phyloP scores from a whole-genome alignment of 768 basidiomycete genomes.

The Leccinum boreale region DNA sequence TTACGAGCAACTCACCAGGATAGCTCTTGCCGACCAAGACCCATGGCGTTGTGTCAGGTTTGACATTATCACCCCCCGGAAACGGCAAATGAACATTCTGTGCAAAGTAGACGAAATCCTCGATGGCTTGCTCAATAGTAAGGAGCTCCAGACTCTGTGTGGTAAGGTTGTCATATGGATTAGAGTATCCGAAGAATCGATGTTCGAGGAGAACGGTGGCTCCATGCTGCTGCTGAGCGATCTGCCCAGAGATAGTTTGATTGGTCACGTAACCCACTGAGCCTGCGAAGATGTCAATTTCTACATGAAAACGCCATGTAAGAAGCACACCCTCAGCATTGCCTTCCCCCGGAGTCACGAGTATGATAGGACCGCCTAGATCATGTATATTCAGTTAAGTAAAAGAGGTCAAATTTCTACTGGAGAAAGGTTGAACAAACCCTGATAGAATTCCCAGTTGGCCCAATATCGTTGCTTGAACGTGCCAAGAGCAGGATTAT shows the following conservation, averaged over 20 bases:
- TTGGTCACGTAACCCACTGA: constrained; percentile 59
- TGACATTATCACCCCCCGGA: constrained; percentile 60
- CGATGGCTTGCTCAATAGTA: constrained; percentile 72
- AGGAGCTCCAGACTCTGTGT: constrained; percentile 55
- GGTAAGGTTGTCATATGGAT: constrained; percentile 61
- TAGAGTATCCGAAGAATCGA: constrained; percentile 72
- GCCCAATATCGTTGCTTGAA: constrained; percentile 76
- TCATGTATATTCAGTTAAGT: background rate
- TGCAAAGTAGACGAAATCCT: constrained; percentile 70
- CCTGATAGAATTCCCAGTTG: constrained; percentile 65
- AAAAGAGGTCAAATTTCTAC: background rate
- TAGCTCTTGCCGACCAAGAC: constrained; percentile 42
- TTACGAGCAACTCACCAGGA: constrained; percentile 19
- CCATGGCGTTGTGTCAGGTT: constrained; percentile 50
- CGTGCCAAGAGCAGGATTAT: constrained; percentile 58
- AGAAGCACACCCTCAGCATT: constrained; percentile 42
- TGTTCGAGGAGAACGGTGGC: constrained; percentile 66
- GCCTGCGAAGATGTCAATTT: constrained; percentile 6
- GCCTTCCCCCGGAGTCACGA: constrained; percentile 60
- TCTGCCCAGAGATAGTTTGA: constrained; percentile 55
- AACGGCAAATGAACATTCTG: constrained; percentile 64
- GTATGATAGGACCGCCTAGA: constrained; percentile 27
- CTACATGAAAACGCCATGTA: background rate
- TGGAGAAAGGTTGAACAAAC: constrained; percentile 22
- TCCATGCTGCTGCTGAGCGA: constrained; percentile 64